Conservation (phyloP, 2,329 filamentous ascomycete genomes). For the Cadophora luteo-olivacea region DNA sequence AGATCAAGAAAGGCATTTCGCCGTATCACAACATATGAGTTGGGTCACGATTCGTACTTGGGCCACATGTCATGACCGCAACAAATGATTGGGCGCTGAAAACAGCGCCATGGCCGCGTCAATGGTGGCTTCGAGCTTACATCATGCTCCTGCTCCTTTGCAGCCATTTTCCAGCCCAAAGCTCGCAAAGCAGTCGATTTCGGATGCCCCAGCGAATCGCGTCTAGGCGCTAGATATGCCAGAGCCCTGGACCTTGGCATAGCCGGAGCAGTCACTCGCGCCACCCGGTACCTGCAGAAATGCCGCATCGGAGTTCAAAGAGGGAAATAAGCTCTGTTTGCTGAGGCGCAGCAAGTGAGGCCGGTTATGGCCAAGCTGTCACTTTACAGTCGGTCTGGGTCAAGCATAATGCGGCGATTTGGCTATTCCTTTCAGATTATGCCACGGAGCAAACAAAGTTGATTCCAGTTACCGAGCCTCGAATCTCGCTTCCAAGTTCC, state of each 20-base stretch:
- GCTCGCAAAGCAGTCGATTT: constrained; percentile 2
- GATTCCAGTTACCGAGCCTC: neutral
- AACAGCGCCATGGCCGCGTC: neutral
- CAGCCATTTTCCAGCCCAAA: neutral
- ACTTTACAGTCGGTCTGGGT: neutral
- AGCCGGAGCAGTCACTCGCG: neutral
- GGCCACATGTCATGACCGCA: neutral
- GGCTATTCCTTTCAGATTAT: neutral
- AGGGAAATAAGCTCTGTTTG: neutral
- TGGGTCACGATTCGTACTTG: neutral
- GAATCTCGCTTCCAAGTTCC: neutral
- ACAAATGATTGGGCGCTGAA: neutral
- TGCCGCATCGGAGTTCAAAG: neutral
- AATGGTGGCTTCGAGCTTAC: constrained; percentile 3
- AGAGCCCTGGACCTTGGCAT: neutral
- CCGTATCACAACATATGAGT: constrained; percentile 55
- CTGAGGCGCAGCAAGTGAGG: neutral
- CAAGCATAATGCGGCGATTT: neutral
- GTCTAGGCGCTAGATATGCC: neutral
- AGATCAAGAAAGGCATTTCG: constrained; percentile 78
- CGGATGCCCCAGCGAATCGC: constrained; percentile 12
- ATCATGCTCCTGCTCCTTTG: neutral
- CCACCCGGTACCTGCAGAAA: constrained; percentile 6
- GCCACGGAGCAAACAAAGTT: neutral
- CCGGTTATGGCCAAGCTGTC: neutral